Evolutionary conservation across 129 eudicot genomes (phyloP), one percentile per base, ranked within the genome.

Genomic region (Flaveria trinervia): DNA sequence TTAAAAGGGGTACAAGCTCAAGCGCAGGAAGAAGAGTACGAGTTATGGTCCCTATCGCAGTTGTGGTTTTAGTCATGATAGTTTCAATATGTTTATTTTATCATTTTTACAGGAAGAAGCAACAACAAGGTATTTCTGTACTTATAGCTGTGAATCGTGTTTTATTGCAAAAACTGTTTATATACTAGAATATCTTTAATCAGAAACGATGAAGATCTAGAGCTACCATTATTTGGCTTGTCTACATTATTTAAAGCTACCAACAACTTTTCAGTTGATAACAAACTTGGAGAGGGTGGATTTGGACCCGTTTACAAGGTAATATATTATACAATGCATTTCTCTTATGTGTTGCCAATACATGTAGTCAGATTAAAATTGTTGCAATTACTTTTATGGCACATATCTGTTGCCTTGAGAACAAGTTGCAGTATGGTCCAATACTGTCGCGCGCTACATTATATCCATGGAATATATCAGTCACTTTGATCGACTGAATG

Each of bases 111-210:
- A n/a, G 2, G 25, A 54, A 5, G 60, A 54, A 54, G 60, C 60
- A n/a, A 0, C 9, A 52, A 11, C 96, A 90, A 67, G 96, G 96
- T 23, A 65, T 76, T 9, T 77, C 15, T 77, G 64, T 16, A 79
- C 85, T 51, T 84, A 83, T 12, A 85, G 55, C 15, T 54, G 69
- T 17, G 9, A 9, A 30, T 9, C 12, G 16, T 25, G 25, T 48
- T 10, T 46, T 55, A 55, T 26, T 55, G 17, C 11, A 50, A 11
- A 9, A 1, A 0, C 16, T 11, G 0, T 45, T 45, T 9, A 45
- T 2, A 45, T 11, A 45, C 3, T 10, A 8, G 13, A 2, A 8
- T 45, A 1, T 45, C 50, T 45, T 9, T 9, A 45, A 45, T 45
- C 14, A 45, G 50, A 11, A 45, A 11, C 50, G 3, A 45, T 11